Percentiles rank a stretch among this genome's conserved stretches.
phyloP scores from a whole-genome alignment of 352 stramenopile genomes.

The Phytophthora chlamydospora region DNA sequence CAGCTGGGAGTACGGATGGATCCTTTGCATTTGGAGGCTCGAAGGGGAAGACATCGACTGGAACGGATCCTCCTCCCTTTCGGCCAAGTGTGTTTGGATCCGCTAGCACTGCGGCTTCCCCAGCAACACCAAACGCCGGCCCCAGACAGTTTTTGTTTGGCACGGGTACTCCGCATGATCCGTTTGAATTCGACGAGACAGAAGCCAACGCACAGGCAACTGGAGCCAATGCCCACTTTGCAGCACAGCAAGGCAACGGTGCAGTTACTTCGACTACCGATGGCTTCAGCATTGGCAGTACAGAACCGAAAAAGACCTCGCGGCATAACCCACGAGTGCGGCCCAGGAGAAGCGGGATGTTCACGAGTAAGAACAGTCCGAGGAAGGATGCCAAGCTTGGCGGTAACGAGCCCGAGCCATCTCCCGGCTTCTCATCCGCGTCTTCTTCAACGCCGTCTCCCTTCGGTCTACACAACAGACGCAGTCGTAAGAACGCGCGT shows the following conservation, averaged over 20 bases:
- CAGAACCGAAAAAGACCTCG: conserved; percentile 17
- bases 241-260: conserved; percentile 4
- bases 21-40: conserved; percentile 21
- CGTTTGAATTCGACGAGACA: conserved; percentile 33
- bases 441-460: conserved; percentile 29
- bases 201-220: conserved; percentile 1
- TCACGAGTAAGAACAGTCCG: conserved; percentile 39
- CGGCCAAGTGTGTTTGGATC: conserved; percentile 9
- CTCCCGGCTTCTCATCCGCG: conserved; percentile 9
- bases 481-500: conserved; percentile 39
- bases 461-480: conserved; percentile 33
- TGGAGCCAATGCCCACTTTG: conserved; percentile 5
- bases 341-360: conserved; percentile 35
- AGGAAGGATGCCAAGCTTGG: conserved; percentile 20
- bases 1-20: background rate
- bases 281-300: conserved; percentile 38
- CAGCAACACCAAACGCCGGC: conserved; percentile 1
- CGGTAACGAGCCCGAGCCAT: conserved; percentile 25
- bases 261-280: conserved; percentile 10
- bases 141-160: conserved; percentile 34
- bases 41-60: background rate
- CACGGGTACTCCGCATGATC: conserved; percentile 5
- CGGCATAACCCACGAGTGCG: conserved; percentile 9
- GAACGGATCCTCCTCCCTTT: conserved; percentile 2
- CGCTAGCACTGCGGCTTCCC: background rate